phyloP scores from a whole-genome alignment of 148 eudicot genomes.

The Chenopodium formosanum region DNA sequence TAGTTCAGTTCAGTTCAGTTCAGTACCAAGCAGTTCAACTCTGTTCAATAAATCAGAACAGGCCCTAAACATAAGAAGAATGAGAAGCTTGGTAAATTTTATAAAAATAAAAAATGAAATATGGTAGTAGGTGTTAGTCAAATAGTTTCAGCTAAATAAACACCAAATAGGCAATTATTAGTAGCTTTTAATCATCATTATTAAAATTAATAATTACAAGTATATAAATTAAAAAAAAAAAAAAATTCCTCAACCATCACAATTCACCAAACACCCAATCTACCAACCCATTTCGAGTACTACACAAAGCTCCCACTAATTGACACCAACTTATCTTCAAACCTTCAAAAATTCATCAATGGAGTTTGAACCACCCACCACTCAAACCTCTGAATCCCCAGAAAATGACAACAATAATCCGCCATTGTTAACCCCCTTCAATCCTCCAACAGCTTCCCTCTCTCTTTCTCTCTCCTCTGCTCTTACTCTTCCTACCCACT shows the following conservation, averaged over 20 bases:
- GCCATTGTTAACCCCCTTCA: background rate
- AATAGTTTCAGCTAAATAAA: background rate
- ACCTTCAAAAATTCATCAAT: slow-evolving; percentile 7
- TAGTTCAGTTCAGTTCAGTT: no score
- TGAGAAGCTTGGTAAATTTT: no score
- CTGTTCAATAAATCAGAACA: no score
- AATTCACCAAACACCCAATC: background rate
- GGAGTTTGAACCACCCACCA: slow-evolving; percentile 24
- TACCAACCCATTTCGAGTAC: background rate
- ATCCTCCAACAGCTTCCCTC: slow-evolving; percentile 54
- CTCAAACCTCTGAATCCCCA: slow-evolving; percentile 26
- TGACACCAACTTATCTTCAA: slow-evolving; percentile 9
- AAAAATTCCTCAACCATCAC: background rate
- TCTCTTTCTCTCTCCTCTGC: slow-evolving; percentile 65
- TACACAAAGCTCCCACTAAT: background rate
- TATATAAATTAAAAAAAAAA: no score
- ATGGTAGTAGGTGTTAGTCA: background rate
- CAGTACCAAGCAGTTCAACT: no score
- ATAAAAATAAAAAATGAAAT: no score
- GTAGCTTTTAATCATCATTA: background rate
- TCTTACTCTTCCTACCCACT: slow-evolving; percentile 49
- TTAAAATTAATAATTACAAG: no score
- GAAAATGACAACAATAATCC: slow-evolving; percentile 4
- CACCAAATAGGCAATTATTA: background rate
- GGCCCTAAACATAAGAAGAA: no score